Evolutionary conservation across 495 filamentous ascomycete species (phyloP), one percentile per base, ranked within the genome.

Genomic region (Annulohypoxylon nitens): DNA sequence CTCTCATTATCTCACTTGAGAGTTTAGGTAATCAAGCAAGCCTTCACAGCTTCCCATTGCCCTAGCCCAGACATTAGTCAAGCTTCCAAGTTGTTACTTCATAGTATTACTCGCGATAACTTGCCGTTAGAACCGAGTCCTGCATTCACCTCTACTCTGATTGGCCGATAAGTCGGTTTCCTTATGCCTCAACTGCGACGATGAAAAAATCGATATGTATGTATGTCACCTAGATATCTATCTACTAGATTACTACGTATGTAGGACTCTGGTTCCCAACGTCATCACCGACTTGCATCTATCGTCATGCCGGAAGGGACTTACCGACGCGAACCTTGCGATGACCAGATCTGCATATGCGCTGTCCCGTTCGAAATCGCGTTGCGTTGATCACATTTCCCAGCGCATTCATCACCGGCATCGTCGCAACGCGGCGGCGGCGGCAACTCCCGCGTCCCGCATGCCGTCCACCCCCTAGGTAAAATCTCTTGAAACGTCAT

Each of bases 401-500:
- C 53, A 57, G 25, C 53, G 33, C 5, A 3, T 20, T 47, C 43
- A 47, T 47, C 53, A 57, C 18, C 14, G 14, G 30, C 18, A 57
- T 57, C 53, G 53, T 57, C 30, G 36, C 53, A 34, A 57, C 53
- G 33, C 53, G 30, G 53, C 53, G 33, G 30, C 53, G 33, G 16
- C 53, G 53, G 53, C 36, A 36, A 37, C 53, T 57, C 53, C 53
- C 53, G 53, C 53, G 53, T 57, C 53, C 53, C 53, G 53, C 53
- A 36, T 57, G 1, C 53, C 53, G 30, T 33, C 12, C 26, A 9
- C n/a, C 26, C n/a, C 14, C 25, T 33, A 33, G 33, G n/a, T 37
- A 6, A 14, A 20, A n/a, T 16, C 10, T n/a, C 30, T 33, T 37
- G 53, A 36, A 25, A 30, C 30, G 18, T 57, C 20, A 55, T 55